Percentiles rank a stretch among this genome's conserved stretches.
Conservation (phyloP, 1,139 yeast genomes). For the Kluyveromyces sp. region DNA sequence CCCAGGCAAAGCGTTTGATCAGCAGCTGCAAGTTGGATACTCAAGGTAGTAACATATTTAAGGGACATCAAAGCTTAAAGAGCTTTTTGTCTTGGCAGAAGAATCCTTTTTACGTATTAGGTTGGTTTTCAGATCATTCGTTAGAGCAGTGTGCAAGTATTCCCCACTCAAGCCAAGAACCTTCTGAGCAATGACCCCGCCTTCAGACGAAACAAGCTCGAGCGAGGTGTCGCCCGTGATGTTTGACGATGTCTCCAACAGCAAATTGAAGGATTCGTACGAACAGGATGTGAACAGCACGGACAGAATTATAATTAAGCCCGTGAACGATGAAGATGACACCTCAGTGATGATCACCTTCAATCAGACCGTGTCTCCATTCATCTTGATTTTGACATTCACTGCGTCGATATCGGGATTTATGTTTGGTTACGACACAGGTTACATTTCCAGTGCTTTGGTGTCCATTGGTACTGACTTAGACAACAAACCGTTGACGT, state of each 20-base stretch:
- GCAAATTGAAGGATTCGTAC: slow-evolving; percentile 1
- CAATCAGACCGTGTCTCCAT: slow-evolving; percentile 48
- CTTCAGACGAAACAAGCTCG: neutral
- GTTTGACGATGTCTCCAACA: slow-evolving; percentile 3
- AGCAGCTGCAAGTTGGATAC: no score
- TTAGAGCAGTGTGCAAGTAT: no score
- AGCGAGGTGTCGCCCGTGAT: slow-evolving; percentile 1
- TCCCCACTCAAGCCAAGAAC: no score
- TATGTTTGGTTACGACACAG: slow-evolving; percentile 96
- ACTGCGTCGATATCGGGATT: slow-evolving; percentile 89
- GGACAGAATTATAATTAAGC: slow-evolving; percentile 29
- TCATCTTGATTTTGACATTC: slow-evolving; percentile 64
- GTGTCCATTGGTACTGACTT: slow-evolving; percentile 78
- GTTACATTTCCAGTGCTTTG: slow-evolving; percentile 87
- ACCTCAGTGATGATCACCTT: slow-evolving; percentile 36
- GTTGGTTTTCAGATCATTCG: no score
- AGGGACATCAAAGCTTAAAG: no score
- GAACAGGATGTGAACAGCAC: slow-evolving; percentile 3
- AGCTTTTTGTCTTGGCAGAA: no score
- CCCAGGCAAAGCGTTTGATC: neutral
- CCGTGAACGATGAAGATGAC: slow-evolving; percentile 39
- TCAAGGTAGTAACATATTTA: neutral
- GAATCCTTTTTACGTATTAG: no score
- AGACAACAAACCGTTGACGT: slow-evolving; percentile 44
- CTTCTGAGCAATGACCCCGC: neutral